Percentiles rank a stretch among this genome's conserved stretches.
Conservation (phyloP, 768 basidiomycete species). For the Suillus cothurnatus region DNA sequence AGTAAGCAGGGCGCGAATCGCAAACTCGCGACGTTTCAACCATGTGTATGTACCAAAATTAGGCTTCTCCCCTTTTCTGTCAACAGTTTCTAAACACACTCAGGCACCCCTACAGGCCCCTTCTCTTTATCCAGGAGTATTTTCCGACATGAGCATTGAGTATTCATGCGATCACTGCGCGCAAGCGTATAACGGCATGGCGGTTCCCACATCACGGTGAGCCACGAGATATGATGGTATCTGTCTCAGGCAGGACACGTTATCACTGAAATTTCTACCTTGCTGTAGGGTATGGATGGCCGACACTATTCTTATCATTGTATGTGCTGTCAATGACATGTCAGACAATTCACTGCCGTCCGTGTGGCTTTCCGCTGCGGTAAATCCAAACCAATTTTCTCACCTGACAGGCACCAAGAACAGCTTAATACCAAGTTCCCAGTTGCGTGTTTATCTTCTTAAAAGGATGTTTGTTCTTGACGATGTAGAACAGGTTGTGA, state of each 20-base stretch:
- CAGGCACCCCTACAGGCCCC: background rate
- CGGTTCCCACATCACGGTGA: background rate
- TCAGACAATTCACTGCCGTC: background rate
- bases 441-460: background rate
- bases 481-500: background rate
- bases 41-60: background rate
- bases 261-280: background rate
- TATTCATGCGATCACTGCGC: background rate
- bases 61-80: background rate
- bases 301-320: background rate
- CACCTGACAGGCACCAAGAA: background rate
- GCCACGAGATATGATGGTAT: too few species aligned
- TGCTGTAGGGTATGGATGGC: background rate
- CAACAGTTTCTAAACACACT: background rate
- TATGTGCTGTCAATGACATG: background rate
- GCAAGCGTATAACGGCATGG: too few species aligned
- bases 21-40: background rate
- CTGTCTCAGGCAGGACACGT: background rate
- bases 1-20: too few species aligned
- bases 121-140: background rate
- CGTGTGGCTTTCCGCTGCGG: background rate
- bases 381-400: background rate
- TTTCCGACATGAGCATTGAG: background rate
- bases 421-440: background rate
- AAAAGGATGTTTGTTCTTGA: background rate